Percentiles rank a stretch among this genome's conserved stretches.
Conservation (phyloP, 257 asterid genomes). For the Apocynum venetum region DNA sequence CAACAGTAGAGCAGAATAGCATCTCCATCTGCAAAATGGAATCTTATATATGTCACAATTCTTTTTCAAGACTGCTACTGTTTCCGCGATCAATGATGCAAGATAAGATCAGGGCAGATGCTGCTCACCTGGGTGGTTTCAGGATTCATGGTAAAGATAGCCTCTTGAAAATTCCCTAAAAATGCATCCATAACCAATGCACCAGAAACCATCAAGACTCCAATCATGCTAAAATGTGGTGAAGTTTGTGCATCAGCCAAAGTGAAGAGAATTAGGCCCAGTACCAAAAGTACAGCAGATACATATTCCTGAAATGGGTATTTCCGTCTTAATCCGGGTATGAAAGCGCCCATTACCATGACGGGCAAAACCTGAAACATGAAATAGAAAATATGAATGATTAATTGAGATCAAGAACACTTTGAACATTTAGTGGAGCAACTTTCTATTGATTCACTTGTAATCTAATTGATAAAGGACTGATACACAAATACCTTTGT, state of each 20-base stretch:
- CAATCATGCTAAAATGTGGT: constrained; percentile 76
- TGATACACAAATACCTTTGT: constrained; percentile 55
- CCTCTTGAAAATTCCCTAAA: constrained; percentile 88
- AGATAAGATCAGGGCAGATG: constrained; percentile 3
- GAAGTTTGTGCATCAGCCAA: constrained; percentile 89
- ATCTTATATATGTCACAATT: not conserved
- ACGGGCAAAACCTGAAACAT: constrained; percentile 74
- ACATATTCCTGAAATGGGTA: constrained; percentile 80
- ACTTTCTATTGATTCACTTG: too few species aligned
- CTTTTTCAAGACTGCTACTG: not conserved
- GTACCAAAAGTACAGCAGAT: constrained; percentile 74
- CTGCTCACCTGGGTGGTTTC: constrained; percentile 73
- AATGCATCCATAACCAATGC: constrained; percentile 87
- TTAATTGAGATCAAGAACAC: too few species aligned
- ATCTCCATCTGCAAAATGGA: constrained; percentile 63
- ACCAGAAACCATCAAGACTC: constrained; percentile 78
- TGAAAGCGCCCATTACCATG: constrained; percentile 97
- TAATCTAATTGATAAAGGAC: too few species aligned
- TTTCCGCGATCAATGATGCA: not conserved
- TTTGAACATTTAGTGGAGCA: too few species aligned
- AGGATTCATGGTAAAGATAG: constrained; percentile 79
- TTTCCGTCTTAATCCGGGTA: constrained; percentile 83
- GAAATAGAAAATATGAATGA: too few species aligned
- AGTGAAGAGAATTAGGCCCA: constrained; percentile 84
- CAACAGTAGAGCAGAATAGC: constrained; percentile 94